Evolutionary conservation across 371 early-diverging fungal species (phyloP), one percentile per base, ranked within the genome.

Genomic region (Mortierella sp.): DNA sequence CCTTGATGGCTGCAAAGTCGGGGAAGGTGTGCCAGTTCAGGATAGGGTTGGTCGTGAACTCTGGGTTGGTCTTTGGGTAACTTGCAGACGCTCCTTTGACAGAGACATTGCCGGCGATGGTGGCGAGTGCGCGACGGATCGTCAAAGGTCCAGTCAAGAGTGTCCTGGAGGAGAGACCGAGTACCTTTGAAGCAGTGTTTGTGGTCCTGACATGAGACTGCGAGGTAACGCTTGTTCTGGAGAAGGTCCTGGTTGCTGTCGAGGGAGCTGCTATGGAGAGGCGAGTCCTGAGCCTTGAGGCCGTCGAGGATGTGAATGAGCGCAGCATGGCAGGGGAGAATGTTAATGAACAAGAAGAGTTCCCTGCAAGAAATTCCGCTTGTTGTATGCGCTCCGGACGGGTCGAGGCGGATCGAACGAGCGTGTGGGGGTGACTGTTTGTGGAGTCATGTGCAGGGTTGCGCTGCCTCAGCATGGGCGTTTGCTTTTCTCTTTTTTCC

Each of bases 21-120:
- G 92, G 92, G 77, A 92, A 93, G 40, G 89, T 80, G 26, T 80
- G 83, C 91, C 92, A 91, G 72, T 91, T 87, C 59, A 88, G 67
- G 67, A 88, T 75, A 14, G 88, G 88, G 50, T 88, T 84, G 13
- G 77, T 74, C 6, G 40, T 61, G 71, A 84, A 83, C 70, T 87
- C 82, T 19, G 82, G 77, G 51, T 43, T 55, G 6, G 43, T 37
- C 34, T 82, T 64, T 61, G 31, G 73, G 6, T 34, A 43, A 14
- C 24, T 31, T 28, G 46, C 2, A 57, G n/a, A 10, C 4, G n/a
- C 21, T 10, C 46, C 44, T n/a, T 55, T 51, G 59, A 37, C 31
- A 8, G 34, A 5, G 28, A 50, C 44, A 26, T 72, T 48, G 44
- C 79, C 69, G 4, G 79, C 34, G 44, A 85, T 34, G 1, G 81